Conservation (phyloP, 2,329 filamentous ascomycete genomes). For the Fusarium sp. region DNA sequence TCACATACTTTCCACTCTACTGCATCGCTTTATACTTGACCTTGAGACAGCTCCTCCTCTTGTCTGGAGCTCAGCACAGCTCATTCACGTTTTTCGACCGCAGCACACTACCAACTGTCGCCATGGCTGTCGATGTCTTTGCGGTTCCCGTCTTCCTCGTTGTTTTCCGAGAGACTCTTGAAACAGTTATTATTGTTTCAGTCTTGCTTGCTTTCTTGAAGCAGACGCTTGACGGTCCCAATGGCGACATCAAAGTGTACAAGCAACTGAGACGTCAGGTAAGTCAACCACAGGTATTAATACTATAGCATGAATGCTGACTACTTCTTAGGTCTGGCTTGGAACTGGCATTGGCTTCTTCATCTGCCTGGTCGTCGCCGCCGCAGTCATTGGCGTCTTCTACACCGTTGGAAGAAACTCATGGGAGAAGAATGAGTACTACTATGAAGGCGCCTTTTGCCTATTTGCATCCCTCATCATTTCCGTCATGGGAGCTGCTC, state of each 20-base stretch:
- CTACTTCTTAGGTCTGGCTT: conserved; percentile 65
- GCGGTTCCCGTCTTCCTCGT: conserved; percentile 89
- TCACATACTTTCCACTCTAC: background rate
- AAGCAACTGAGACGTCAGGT: conserved; percentile 78
- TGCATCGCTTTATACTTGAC: background rate
- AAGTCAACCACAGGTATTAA: conserved; percentile 1
- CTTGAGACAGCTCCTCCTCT: conserved; percentile 2
- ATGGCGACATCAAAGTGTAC: conserved; percentile 72
- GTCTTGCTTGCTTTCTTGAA: conserved; percentile 89
- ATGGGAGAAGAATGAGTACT: conserved; percentile 77
- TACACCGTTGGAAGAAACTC: conserved; percentile 75
- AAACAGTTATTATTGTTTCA: conserved; percentile 87
- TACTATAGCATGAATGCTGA: background rate
- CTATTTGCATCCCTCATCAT: conserved; percentile 84
- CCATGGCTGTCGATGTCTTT: conserved; percentile 77
- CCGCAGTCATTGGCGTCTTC: conserved; percentile 78
- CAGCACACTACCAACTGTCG: conserved; percentile 21
- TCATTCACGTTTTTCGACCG: background rate
- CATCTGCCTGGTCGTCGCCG: conserved; percentile 75
- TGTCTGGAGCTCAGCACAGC: conserved; percentile 1
- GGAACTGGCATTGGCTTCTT: conserved; percentile 73
- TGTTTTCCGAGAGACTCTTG: conserved; percentile 86
- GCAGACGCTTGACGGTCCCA: conserved; percentile 77
- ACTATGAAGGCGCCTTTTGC: conserved; percentile 85
- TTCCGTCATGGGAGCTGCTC: conserved; percentile 81